Evolutionary conservation across 306 rosid species (phyloP).

Genomic region (Cicer chorassanicum): DNA sequence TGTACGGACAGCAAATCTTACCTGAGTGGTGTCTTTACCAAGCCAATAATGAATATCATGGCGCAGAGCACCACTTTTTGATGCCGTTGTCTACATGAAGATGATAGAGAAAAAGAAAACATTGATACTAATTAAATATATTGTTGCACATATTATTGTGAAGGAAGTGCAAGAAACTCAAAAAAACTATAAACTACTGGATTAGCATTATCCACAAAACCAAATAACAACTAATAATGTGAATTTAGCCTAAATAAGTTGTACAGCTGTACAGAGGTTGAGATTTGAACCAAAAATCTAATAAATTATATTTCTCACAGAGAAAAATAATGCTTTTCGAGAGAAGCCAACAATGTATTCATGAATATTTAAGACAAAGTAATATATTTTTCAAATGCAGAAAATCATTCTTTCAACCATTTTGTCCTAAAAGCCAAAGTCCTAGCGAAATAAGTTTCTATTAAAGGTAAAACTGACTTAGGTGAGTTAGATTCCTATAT

Average conservation of each 20-base stretch:
- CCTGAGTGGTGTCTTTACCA: conserved; percentile 93
- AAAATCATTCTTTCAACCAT: conserved; percentile 23
- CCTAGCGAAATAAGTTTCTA: neutral
- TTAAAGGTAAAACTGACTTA: neutral
- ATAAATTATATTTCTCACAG: conserved; percentile 1
- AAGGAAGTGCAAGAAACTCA: conserved; percentile 16
- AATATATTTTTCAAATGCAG: neutral
- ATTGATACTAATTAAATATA: conserved; percentile 19
- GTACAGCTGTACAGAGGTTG: neutral
- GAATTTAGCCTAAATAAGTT: conserved; percentile 14
- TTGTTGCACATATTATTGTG: neutral
- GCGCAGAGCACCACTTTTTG: conserved; percentile 86
- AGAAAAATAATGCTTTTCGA: conserved; percentile 16
- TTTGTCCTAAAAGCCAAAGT: conserved; percentile 4
- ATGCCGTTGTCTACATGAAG: conserved; percentile 71
- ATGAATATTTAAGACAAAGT: neutral
- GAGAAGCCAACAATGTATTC: conserved; percentile 29
- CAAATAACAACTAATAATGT: conserved; percentile 5
- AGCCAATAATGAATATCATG: conserved; percentile 98
- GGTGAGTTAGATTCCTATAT: neutral
- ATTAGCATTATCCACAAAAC: conserved; percentile 23
- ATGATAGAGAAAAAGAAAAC: conserved; percentile 14
- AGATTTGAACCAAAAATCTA: neutral
- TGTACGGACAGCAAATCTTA: conserved; percentile 40
- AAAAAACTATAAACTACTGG: conserved; percentile 3